Percentiles rank a stretch among this genome's conserved stretches.
Conservation (phyloP, 2,329 filamentous ascomycete species). For the Sclerotinia trifoliorum region DNA sequence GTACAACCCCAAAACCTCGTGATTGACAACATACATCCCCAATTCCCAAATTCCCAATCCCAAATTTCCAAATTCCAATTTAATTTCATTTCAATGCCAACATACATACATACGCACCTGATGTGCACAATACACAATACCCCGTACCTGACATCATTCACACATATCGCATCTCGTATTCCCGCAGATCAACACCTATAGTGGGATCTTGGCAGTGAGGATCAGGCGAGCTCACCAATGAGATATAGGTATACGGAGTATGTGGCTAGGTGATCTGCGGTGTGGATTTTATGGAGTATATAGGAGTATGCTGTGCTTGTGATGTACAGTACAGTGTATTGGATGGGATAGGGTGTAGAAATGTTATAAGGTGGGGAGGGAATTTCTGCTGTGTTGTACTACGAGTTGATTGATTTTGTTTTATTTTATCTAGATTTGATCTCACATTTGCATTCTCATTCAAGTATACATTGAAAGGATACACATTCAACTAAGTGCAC, state of each 20-base stretch:
- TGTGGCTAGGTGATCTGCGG: background rate
- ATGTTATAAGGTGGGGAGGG: background rate
- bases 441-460: too few species aligned
- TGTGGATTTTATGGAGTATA: too few species aligned
- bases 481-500: too few species aligned
- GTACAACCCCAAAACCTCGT: background rate
- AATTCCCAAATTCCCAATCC: too few species aligned
- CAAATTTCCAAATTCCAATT: too few species aligned
- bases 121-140: background rate
- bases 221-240: background rate
- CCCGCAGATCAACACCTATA: background rate
- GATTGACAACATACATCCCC: background rate
- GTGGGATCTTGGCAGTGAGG: slow-evolving; percentile 1
- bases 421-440: background rate
- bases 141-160: slow-evolving; percentile 7
- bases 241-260: background rate
- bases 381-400: background rate
- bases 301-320: too few species aligned
- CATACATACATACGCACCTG: background rate
- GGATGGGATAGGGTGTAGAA: background rate
- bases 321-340: too few species aligned
- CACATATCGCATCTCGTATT: slow-evolving; percentile 1
- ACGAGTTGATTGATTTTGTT: background rate
- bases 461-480: too few species aligned
- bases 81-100: background rate